Evolutionary conservation across 176 grass and related monocot species (phyloP).

Genomic region (Saccharum officinarum): DNA sequence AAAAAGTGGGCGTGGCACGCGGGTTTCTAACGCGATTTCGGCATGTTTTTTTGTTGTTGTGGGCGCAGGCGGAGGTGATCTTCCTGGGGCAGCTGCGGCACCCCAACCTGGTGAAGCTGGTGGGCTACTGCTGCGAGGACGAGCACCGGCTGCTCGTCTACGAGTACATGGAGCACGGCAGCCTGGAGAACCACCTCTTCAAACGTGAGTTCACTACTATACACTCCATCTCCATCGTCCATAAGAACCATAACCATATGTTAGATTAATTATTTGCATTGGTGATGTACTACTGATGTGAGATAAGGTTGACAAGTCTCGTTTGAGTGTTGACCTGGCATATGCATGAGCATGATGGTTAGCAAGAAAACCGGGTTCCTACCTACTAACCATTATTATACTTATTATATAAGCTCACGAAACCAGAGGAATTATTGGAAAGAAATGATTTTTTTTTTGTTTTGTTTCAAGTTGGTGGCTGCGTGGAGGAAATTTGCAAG

Average conservation of each 20-base stretch:
- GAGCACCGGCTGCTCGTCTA: slow-evolving; percentile 73
- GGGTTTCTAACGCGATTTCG: neutral
- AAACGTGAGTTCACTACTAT: slow-evolving; percentile 37
- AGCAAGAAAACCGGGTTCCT: neutral
- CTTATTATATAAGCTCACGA: neutral
- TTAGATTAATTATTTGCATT: neutral
- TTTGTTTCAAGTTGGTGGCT: neutral
- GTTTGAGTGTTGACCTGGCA: neutral
- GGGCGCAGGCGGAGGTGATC: slow-evolving; percentile 72
- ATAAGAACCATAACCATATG: neutral
- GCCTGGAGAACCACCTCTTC: slow-evolving; percentile 77
- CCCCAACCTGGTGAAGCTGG: slow-evolving; percentile 84
- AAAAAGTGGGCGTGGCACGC: neutral
- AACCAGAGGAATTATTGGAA: neutral
- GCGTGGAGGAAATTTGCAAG: neutral
- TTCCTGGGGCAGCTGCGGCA: slow-evolving; percentile 84
- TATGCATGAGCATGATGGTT: neutral
- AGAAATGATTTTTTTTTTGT: neutral
- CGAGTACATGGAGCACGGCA: slow-evolving; percentile 70
- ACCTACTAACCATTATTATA: neutral
- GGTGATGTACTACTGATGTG: neutral
- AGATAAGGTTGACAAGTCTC: slow-evolving; percentile 7
- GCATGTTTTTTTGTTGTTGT: neutral
- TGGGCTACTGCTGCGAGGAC: slow-evolving; percentile 84
- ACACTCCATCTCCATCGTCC: neutral